Percentiles rank a stretch among this genome's conserved stretches.
Evolutionary conservation across 176 grass and related monocot genomes (phyloP).

Genomic region (Rhipidocladum racemiflorum): DNA sequence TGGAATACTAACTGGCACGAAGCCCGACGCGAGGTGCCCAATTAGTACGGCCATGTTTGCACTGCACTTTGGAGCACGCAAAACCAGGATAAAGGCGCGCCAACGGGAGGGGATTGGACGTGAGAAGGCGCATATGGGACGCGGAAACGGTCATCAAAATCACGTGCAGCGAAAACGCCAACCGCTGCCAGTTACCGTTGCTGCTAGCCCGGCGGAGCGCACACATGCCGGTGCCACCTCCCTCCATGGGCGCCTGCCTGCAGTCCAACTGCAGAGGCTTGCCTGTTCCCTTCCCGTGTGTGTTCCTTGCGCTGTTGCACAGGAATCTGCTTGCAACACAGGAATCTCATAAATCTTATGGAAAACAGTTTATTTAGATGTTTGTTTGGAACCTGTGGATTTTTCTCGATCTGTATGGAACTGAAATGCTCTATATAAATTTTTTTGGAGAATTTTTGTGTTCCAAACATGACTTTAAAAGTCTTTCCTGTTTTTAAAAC

Average conservation of each 20-base stretch:
- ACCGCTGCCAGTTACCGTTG: constrained; percentile 23
- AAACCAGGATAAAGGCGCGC: background rate
- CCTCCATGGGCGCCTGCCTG: background rate
- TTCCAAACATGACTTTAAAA: no score
- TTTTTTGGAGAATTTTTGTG: no score
- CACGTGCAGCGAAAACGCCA: constrained; percentile 24
- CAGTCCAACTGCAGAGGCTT: background rate
- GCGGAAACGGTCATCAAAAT: background rate
- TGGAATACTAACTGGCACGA: background rate
- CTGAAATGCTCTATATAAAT: no score
- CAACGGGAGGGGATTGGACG: background rate
- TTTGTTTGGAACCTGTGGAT: no score
- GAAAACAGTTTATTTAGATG: no score
- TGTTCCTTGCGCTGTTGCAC: no score
- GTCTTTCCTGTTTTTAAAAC: no score
- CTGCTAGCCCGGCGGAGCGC: background rate
- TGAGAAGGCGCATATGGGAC: background rate
- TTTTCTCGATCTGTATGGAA: no score
- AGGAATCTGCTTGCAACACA: no score
- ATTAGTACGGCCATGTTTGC: background rate
- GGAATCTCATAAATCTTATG: no score
- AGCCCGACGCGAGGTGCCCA: background rate
- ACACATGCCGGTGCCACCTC: background rate
- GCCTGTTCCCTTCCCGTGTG: no score
- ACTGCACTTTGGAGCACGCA: background rate